A percentile compares a stretch with the other conserved stretches of the same genome.
phyloP scores from a whole-genome alignment of 768 basidiomycete genomes.

The Termitomyces bulborhizus region DNA sequence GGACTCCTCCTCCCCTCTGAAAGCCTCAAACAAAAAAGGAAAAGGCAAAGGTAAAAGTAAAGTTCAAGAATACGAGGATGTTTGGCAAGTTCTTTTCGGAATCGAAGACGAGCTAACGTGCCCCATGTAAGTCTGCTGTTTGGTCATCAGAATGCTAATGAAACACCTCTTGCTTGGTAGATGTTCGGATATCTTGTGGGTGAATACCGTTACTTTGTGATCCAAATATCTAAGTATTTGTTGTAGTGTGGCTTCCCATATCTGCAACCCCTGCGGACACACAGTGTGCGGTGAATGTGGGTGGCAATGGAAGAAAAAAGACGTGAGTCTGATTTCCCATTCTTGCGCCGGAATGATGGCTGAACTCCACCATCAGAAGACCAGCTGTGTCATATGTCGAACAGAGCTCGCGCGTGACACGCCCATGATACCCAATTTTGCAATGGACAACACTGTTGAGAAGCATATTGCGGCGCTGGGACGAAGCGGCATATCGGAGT shows the following conservation, averaged over 20 bases:
- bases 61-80: conserved; percentile 16
- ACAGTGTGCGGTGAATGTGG: conserved; percentile 66
- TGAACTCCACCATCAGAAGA: conserved; percentile 19
- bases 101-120: conserved; percentile 65
- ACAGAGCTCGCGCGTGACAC: conserved; percentile 28
- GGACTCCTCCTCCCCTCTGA: conserved; percentile 2
- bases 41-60: conserved; percentile 42
- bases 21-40: conserved; percentile 31
- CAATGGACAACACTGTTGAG: conserved; percentile 54
- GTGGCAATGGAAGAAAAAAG: conserved; percentile 50
- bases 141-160: background rate
- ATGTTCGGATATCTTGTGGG: conserved; percentile 69
- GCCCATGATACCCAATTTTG: conserved; percentile 61
- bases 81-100: conserved; percentile 29
- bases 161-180: conserved; percentile 25
- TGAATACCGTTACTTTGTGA: conserved; percentile 2
- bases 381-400: conserved; percentile 58
- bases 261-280: conserved; percentile 71
- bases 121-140: conserved; percentile 51
- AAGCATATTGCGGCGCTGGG: conserved; percentile 49
- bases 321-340: conserved; percentile 29
- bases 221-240: conserved; percentile 18
- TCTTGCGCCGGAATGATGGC: conserved; percentile 1
- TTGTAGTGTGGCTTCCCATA: conserved; percentile 46
- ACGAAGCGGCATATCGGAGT: conserved; percentile 40